These are phyloP conservation scores for Climacium dendroides DNA, from an alignment of 225 moss, liverwort and hornwort species.

Conservation along the genomic window DNA sequence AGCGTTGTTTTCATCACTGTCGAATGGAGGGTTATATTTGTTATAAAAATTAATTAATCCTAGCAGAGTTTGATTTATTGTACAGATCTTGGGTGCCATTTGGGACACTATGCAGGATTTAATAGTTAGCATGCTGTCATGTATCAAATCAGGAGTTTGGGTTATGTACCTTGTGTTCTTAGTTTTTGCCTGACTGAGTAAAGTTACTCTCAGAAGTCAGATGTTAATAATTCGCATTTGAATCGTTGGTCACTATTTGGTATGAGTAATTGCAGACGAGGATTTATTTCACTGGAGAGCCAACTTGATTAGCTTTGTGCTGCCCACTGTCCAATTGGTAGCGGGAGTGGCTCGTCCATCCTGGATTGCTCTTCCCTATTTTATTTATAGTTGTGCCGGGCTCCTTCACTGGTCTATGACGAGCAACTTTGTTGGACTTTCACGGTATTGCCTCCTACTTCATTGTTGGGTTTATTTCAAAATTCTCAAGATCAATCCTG, in stretches of 20 bases:
- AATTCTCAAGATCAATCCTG: not conserved
- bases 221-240: not conserved
- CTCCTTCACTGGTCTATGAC: slow-evolving; percentile 96
- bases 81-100: not conserved
- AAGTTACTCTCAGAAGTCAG: not conserved
- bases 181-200: not conserved
- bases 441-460: slow-evolving; percentile 36
- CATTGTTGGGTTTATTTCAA: not conserved
- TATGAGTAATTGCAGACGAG: slow-evolving; percentile 11
- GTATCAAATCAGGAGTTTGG: not conserved
- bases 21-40: not conserved
- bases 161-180: not conserved
- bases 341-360: slow-evolving; percentile 89
- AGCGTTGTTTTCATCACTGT: not conserved
- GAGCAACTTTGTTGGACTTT: slow-evolving; percentile 59
- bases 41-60: not conserved
- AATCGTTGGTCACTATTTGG: not conserved
- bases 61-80: not conserved
- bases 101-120: not conserved
- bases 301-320: slow-evolving; percentile 56
- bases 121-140: not conserved
- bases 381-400: slow-evolving; percentile 68
- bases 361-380: slow-evolving; percentile 90
- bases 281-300: slow-evolving; percentile 43
- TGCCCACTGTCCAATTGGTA: slow-evolving; percentile 61